Conservation (phyloP, 108 stramenopile species). For the Licmophora abbreviata region DNA sequence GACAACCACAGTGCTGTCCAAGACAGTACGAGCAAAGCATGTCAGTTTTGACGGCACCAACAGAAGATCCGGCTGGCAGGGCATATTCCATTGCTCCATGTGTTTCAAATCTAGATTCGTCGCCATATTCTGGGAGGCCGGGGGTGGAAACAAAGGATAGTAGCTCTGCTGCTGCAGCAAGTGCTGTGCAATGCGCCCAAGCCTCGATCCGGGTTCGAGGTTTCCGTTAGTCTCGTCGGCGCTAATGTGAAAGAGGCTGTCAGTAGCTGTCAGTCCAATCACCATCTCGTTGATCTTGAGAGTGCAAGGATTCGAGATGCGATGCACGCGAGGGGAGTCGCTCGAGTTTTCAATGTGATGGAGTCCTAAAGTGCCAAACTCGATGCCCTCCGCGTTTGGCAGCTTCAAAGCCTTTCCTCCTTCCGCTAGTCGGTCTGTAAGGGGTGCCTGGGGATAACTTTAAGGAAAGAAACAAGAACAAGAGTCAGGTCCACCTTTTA, state of each 20-base stretch:
- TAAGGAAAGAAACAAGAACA: conserved; percentile 1
- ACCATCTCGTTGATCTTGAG: conserved; percentile 82
- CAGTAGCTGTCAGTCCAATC: conserved; percentile 83
- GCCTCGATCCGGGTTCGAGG: conserved; percentile 48
- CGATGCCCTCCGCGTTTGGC: conserved; percentile 29
- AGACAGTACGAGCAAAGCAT: conserved; percentile 62
- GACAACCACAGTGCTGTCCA: conserved; percentile 58
- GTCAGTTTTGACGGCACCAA: conserved; percentile 88
- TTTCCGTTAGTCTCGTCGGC: conserved; percentile 76
- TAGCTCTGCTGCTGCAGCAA: conserved; percentile 88
- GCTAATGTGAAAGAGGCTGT: conserved; percentile 80
- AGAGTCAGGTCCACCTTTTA: not conserved
- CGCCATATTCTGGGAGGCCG: conserved; percentile 28
- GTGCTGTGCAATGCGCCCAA: conserved; percentile 85
- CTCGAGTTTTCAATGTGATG: conserved; percentile 27
- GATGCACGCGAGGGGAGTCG: conserved; percentile 62
- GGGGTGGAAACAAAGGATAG: conserved; percentile 89
- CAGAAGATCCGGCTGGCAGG: conserved; percentile 84
- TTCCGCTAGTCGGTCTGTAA: conserved; percentile 39
- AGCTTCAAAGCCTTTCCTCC: conserved; percentile 29
- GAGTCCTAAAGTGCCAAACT: conserved; percentile 54
- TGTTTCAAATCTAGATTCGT: conserved; percentile 79
- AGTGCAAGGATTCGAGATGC: conserved; percentile 85
- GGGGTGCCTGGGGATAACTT: conserved; percentile 73
- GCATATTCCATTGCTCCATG: conserved; percentile 67